Percentiles rank a stretch among this genome's conserved stretches.
phyloP scores from a whole-genome alignment of 1,139 yeast species.

The Saccharomyces hybrid region DNA sequence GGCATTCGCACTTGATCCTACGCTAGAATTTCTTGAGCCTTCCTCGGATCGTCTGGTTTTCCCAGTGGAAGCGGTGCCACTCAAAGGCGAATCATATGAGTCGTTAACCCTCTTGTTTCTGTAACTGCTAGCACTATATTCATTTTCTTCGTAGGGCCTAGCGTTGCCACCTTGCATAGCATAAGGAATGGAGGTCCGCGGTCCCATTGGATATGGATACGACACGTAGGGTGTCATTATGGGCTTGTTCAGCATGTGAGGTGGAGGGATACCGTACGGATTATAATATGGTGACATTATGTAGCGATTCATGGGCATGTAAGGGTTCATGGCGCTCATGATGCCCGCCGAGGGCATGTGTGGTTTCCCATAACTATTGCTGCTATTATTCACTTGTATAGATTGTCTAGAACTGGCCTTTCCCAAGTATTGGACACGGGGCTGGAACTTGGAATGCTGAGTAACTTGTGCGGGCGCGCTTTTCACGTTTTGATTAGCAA shows the following conservation, averaged over 20 bases:
- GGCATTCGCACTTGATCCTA: neutral
- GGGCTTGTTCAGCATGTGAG: conserved; percentile 1
- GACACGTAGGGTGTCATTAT: neutral
- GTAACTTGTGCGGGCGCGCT: conserved; percentile 7
- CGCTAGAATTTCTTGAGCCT: neutral
- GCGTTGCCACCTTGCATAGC: neutral
- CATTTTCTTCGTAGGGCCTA: neutral
- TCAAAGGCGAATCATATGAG: neutral
- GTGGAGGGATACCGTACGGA: conserved; percentile 9
- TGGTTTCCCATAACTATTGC: conserved; percentile 2
- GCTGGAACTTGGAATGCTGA: conserved; percentile 11
- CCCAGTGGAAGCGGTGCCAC: neutral
- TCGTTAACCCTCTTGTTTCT: neutral
- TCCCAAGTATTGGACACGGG: conserved; percentile 2
- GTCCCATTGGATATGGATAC: neutral
- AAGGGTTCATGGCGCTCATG: neutral
- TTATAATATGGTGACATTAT: conserved; percentile 24
- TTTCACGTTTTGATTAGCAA: conserved; percentile 3
- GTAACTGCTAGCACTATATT: neutral
- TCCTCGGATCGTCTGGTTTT: neutral
- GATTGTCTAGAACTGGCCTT: conserved; percentile 3
- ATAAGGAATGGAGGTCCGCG: neutral
- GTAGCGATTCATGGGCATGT: conserved; percentile 10
- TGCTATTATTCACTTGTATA: neutral
- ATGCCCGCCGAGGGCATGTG: conserved; percentile 1